Conservation (phyloP, 176 grass and related monocot species). For the Oryza meridionalis region DNA sequence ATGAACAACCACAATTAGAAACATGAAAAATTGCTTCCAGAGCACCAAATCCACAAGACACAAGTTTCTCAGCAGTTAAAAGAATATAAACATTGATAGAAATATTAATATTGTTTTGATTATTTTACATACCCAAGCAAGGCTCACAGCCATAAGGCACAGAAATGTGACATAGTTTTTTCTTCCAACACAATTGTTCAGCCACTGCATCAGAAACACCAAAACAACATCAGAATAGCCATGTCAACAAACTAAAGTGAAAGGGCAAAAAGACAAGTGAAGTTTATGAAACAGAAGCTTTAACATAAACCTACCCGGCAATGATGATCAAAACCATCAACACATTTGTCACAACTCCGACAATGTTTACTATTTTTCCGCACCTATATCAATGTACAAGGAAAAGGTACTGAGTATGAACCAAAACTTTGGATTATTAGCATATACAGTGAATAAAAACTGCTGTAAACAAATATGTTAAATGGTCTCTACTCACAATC, state of each 20-base stretch:
- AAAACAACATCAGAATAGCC: constrained; percentile 22
- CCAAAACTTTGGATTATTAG: background rate
- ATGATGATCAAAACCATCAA: constrained; percentile 99
- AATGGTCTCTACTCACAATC: background rate
- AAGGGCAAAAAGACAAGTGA: background rate
- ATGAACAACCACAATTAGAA: constrained; percentile 34
- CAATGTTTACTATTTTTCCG: constrained; percentile 92
- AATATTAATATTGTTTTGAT: constrained; percentile 6
- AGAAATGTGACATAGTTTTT: constrained; percentile 93
- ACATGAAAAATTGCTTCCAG: constrained; percentile 29
- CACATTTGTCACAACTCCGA: constrained; percentile 97
- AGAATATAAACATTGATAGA: background rate
- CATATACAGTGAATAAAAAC: constrained; percentile 7
- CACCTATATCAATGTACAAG: constrained; percentile 59
- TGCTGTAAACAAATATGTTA: background rate
- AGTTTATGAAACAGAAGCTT: constrained; percentile 22
- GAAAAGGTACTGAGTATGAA: background rate
- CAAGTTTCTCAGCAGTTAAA: constrained; percentile 24
- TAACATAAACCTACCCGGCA: constrained; percentile 78
- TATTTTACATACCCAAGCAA: constrained; percentile 78
- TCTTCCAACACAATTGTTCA: constrained; percentile 98
- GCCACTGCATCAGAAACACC: constrained; percentile 68
- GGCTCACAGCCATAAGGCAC: constrained; percentile 84
- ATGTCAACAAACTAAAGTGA: background rate
- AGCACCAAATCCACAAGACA: constrained; percentile 47